Base-by-base conservation (phyloP, 257 asterid species). In the Nicotiana otophora region DNA sequence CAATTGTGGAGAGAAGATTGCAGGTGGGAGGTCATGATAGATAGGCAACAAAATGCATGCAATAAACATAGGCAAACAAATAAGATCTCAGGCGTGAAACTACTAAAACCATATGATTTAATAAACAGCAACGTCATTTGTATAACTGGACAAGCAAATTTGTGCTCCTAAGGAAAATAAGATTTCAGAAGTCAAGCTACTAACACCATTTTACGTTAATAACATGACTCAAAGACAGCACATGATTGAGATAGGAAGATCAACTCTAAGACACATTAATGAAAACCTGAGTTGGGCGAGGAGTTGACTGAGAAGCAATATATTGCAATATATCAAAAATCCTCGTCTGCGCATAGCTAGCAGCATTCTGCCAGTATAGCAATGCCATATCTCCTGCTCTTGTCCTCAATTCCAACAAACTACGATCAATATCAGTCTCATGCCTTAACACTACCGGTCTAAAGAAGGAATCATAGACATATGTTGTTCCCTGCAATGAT, bases 351-450 rank as follows among this genome's bases (percentile, higher is more conserved):
- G 86, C 89, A 66, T 62, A 88, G 60, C 81, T 61, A 39, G 88
- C 17, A 81, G 83, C 86, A 78, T 86, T 88, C 19, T 88, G 91
- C 86, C 90, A 87, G 17, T 84, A 69, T 61, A 81, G 70, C 64
- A 30, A 55, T 0, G 86, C 84, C 7, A 81, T 36, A 34, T 34
- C 53, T 20, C 62, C 77, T 1, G 83, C 78, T 76, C 81, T 81
- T 11, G 81, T 86, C 84, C 84, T 89, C 86, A 86, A 33, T 39
- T 87, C 83, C 53, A 82, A 51, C 86, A 92, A 57, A 58, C 82
- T 86, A 14, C 86, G 42, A 83, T 92, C 94, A 17, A 92, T 88
- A 66, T 89, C 85, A 28, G 68, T 79, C 84, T 90, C 92, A 57
- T 90, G 92, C 61, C 86, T 86, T 28, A 78, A 48, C 23, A 90